Evolutionary conservation across 1,284 basidiomycete genomes (phyloP).

Genomic region (Abortiporus biennis): DNA sequence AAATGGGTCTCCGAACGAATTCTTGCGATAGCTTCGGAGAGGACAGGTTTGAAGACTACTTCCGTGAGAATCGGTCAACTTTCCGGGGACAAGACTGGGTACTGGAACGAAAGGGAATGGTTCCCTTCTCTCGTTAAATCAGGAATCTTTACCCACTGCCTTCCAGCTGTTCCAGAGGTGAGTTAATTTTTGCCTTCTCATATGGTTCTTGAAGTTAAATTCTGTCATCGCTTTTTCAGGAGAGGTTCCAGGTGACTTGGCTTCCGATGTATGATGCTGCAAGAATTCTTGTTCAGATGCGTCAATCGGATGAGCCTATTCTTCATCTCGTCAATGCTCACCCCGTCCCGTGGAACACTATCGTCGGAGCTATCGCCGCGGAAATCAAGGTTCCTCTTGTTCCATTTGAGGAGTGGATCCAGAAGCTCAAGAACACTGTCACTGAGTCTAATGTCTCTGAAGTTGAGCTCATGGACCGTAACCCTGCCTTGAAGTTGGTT

Average conservation of each 20-base stretch:
- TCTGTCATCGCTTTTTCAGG: background rate
- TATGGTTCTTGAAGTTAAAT: background rate
- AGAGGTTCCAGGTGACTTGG: constrained; percentile 15
- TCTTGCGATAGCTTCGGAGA: constrained; percentile 14
- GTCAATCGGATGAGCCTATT: constrained; percentile 6
- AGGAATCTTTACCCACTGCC: constrained; percentile 17
- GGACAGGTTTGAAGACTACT: constrained; percentile 17
- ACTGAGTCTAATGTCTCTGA: constrained; percentile 8
- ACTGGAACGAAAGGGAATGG: constrained; percentile 25
- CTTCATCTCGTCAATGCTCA: constrained; percentile 15
- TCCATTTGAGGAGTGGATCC: constrained; percentile 26
- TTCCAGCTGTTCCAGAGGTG: constrained; percentile 21
- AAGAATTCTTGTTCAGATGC: constrained; percentile 15
- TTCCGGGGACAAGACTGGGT: constrained; percentile 19
- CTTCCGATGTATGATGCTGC: constrained; percentile 17
- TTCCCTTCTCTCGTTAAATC: constrained; percentile 22
- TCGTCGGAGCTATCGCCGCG: constrained; percentile 14
- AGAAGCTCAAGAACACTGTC: constrained; percentile 15
- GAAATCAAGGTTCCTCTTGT: constrained; percentile 19
- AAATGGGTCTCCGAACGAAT: constrained; percentile 30
- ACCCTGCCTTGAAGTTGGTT: constrained; percentile 26
- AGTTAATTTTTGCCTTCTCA: background rate
- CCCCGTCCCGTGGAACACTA: constrained; percentile 8
- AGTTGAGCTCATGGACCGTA: constrained; percentile 17
- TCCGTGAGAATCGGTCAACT: constrained; percentile 26